These are phyloP conservation scores for Stachybotrys elegans DNA, from an alignment of 2,329 filamentous ascomycete species.

Conservation along the genomic window DNA sequence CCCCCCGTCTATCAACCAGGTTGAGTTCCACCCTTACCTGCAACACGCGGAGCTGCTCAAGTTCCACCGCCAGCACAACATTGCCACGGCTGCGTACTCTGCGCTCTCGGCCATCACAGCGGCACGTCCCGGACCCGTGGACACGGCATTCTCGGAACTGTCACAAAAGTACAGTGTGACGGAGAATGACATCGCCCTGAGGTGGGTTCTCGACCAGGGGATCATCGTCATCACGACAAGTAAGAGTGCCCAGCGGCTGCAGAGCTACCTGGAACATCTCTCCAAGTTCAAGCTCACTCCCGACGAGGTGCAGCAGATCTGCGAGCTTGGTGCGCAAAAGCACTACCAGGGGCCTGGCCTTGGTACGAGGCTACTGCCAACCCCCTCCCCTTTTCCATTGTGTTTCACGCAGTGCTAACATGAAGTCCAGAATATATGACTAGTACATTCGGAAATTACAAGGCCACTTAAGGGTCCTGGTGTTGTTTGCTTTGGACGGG, in stretches of 20 bases:
- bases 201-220: neutral
- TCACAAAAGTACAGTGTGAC: neutral
- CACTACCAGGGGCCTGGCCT: neutral
- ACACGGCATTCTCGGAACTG: neutral
- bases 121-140: neutral
- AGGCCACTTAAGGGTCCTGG: neutral
- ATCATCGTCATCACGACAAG: neutral
- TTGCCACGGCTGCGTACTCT: neutral
- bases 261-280: neutral
- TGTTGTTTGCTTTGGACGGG: too few relatives aligned
- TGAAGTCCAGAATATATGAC: neutral
- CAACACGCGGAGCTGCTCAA: neutral
- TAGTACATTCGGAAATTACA: neutral
- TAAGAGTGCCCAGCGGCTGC: neutral
- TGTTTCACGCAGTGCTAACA: neutral
- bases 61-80: neutral
- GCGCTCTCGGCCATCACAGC: neutral
- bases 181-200: neutral
- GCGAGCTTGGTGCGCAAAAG: neutral
- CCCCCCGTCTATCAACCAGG: neutral
- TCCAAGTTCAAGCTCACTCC: neutral
- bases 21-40: neutral
- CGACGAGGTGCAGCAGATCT: neutral
- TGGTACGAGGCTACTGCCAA: neutral
- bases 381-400: neutral